Conservation (phyloP, 768 basidiomycete species). For the Cyclocybe aegerita region DNA sequence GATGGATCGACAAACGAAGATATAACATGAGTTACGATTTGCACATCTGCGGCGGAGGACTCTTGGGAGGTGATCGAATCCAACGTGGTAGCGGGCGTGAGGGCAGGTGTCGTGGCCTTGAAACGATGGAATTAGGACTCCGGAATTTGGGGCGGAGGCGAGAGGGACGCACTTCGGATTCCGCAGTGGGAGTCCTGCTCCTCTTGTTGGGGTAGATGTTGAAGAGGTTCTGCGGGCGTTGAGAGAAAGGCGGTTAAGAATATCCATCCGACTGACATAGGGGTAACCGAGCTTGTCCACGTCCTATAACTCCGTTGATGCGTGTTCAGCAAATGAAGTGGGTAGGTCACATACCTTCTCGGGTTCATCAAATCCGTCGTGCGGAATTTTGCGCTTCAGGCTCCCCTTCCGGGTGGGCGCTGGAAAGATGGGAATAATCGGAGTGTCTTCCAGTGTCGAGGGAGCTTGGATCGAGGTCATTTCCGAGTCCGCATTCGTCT, state of each 20-base stretch:
- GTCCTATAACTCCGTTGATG: slow-evolving; percentile 20
- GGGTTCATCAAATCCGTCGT: slow-evolving; percentile 34
- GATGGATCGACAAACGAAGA: not conserved
- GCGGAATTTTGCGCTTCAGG: slow-evolving; percentile 32
- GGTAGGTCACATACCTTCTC: slow-evolving; percentile 18
- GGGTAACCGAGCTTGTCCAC: slow-evolving; percentile 37
- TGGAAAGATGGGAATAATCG: slow-evolving; percentile 1
- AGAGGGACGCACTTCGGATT: slow-evolving; percentile 12
- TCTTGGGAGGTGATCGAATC: slow-evolving; percentile 1
- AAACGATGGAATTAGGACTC: not conserved
- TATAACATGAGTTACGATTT: slow-evolving; percentile 6
- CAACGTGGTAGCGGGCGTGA: slow-evolving; percentile 4
- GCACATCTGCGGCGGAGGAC: slow-evolving; percentile 7
- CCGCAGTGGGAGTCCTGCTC: slow-evolving; percentile 31
- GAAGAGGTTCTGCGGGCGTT: slow-evolving; percentile 37
- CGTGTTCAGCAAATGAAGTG: slow-evolving; percentile 5
- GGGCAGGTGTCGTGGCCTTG: slow-evolving; percentile 4
- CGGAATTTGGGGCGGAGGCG: not conserved
- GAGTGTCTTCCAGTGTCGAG: not conserved
- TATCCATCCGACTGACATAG: slow-evolving; percentile 30
- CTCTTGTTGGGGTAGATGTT: slow-evolving; percentile 46
- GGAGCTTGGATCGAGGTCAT: no score
- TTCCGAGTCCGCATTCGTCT: not conserved
- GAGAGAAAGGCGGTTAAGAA: not conserved
- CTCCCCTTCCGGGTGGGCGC: slow-evolving; percentile 18